Conservation (phyloP, 108 stramenopile genomes). For the Asterionellopsis glacialis region DNA sequence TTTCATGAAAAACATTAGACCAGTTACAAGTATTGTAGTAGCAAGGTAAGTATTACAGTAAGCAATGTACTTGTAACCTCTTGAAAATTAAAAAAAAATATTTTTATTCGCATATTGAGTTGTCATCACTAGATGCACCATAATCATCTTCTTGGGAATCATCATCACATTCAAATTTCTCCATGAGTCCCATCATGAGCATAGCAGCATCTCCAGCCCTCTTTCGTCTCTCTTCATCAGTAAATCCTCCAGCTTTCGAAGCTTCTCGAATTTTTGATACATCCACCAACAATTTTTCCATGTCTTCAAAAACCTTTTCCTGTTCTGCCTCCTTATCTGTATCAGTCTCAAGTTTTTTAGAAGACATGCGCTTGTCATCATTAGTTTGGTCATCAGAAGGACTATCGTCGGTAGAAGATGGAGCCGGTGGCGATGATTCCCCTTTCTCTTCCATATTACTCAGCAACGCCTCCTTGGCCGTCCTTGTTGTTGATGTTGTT, state of each 20-base stretch:
- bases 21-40: too few species aligned
- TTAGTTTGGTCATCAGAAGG: background rate
- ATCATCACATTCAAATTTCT: constrained; percentile 64
- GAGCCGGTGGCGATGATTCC: constrained; percentile 25
- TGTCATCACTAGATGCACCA: constrained; percentile 13
- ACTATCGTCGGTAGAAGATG: constrained; percentile 5
- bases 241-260: constrained; percentile 44
- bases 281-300: constrained; percentile 60
- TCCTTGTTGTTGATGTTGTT: constrained; percentile 1
- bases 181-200: constrained; percentile 69
- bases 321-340: constrained; percentile 13
- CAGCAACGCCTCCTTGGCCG: background rate
- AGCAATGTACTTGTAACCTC: too few species aligned
- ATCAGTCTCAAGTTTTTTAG: background rate
- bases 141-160: constrained; percentile 18
- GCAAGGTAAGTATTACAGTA: too few species aligned
- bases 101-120: background rate
- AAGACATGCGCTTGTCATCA: background rate
- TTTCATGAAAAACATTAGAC: too few species aligned
- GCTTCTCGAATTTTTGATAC: constrained; percentile 64
- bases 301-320: constrained; percentile 49
- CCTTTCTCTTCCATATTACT: constrained; percentile 1
- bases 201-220: constrained; percentile 76
- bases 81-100: too few species aligned
- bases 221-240: constrained; percentile 73